phyloP scores from a whole-genome alignment of 139 green algal species.

The Gonium pectorale region DNA sequence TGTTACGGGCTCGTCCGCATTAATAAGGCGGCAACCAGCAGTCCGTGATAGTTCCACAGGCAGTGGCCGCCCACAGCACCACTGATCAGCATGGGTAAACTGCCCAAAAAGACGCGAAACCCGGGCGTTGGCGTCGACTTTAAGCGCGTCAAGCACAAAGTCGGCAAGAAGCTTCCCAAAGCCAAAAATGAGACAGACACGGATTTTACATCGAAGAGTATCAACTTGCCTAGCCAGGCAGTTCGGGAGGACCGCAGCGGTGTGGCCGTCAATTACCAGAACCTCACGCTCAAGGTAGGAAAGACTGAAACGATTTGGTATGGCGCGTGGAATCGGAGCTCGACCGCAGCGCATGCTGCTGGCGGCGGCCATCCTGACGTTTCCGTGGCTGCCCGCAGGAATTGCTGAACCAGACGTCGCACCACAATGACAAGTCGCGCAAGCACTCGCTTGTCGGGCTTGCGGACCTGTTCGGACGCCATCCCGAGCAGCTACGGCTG shows the following conservation, averaged over 20 bases:
- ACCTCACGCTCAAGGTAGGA: slow-evolving; percentile 88
- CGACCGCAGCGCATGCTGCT: no score
- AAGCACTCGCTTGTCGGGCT: slow-evolving; percentile 76
- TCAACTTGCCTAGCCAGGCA: slow-evolving; percentile 81
- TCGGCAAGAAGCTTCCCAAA: slow-evolving; percentile 85
- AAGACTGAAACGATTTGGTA: no score
- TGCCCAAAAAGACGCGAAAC: slow-evolving; percentile 64
- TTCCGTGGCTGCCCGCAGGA: slow-evolving; percentile 73
- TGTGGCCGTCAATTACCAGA: slow-evolving; percentile 75
- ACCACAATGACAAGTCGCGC: slow-evolving; percentile 85
- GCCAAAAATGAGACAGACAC: slow-evolving; percentile 88
- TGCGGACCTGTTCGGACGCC: slow-evolving; percentile 70
- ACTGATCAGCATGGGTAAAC: neutral
- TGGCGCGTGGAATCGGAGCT: no score
- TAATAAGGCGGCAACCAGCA: no score
- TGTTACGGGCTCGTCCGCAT: no score
- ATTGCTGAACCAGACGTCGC: slow-evolving; percentile 77
- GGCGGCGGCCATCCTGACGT: no score
- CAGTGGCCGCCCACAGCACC: no score
- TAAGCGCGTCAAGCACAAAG: slow-evolving; percentile 84
- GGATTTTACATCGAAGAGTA: slow-evolving; percentile 70
- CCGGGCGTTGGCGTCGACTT: slow-evolving; percentile 91
- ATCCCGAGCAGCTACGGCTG: slow-evolving; percentile 69
- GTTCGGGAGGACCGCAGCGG: slow-evolving; percentile 73
- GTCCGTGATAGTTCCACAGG: no score